Percentiles rank a stretch among this genome's conserved stretches.
These are phyloP conservation scores for Nemania abortiva DNA, from an alignment of 2,329 filamentous ascomycete genomes.

Conservation along the genomic window DNA sequence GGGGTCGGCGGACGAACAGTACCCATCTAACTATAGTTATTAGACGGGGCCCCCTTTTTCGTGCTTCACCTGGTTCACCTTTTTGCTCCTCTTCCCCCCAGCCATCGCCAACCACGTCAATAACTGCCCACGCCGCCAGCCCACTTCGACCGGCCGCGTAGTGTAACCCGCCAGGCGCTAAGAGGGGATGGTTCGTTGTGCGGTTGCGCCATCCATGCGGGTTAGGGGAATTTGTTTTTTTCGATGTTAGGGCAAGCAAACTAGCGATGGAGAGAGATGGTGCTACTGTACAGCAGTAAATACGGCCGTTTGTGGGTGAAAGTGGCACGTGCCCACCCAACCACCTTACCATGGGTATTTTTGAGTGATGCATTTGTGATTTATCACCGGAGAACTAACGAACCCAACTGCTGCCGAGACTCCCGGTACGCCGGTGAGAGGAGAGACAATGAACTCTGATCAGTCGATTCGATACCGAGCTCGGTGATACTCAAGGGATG, in stretches of 20 bases:
- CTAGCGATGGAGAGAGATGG: neutral
- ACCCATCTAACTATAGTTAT: no score
- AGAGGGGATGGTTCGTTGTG: neutral
- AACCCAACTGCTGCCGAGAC: conserved; percentile 27
- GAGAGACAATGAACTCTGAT: neutral
- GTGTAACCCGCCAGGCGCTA: neutral
- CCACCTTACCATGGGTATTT: neutral
- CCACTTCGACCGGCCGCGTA: conserved; percentile 9
- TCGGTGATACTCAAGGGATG: neutral
- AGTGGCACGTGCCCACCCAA: conserved; percentile 27
- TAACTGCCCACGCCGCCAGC: conserved; percentile 2
- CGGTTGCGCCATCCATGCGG: neutral
- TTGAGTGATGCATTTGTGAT: neutral
- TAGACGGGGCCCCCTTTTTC: neutral
- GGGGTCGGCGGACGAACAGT: conserved; percentile 3
- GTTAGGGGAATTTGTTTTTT: neutral
- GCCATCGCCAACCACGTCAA: conserved; percentile 43
- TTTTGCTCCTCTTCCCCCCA: conserved; percentile 19
- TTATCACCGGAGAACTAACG: conserved; percentile 1
- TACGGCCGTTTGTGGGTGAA: neutral
- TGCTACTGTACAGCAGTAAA: neutral
- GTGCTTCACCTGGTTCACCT: conserved; percentile 13
- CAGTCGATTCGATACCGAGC: neutral
- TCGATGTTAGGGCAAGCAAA: neutral
- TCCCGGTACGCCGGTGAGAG: neutral